A percentile compares a stretch with the other conserved stretches of the same genome.
Conservation (phyloP, 2,329 filamentous ascomycete species). For the Trematosphaeria pertusa region DNA sequence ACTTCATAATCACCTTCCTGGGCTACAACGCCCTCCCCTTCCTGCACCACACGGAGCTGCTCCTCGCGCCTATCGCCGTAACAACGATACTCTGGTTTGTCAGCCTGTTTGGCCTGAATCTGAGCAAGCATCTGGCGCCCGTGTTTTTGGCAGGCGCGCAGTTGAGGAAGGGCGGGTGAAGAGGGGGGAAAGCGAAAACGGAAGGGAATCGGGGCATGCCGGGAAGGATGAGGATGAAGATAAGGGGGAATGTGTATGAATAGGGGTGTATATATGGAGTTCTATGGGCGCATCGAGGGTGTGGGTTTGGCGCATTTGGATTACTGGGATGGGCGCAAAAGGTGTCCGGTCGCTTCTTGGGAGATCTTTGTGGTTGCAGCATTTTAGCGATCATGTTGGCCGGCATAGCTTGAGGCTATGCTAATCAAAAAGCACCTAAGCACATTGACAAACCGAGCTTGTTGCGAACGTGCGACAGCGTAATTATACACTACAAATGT, state of each 20-base stretch:
- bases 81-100: conserved; percentile 66
- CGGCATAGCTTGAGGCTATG: too few relatives aligned
- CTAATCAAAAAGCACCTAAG: too few relatives aligned
- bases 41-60: conserved; percentile 70
- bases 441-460: too few relatives aligned
- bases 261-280: neutral
- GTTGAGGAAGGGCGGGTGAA: conserved; percentile 50
- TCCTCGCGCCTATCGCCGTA: conserved; percentile 67
- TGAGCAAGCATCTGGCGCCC: conserved; percentile 59
- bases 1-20: conserved; percentile 72
- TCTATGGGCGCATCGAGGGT: neutral
- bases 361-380: too few relatives aligned
- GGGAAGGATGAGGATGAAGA: too few relatives aligned
- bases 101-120: conserved; percentile 59
- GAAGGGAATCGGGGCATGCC: neutral
- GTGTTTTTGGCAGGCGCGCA: conserved; percentile 58
- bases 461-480: too few relatives aligned
- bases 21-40: conserved; percentile 74
- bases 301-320: too few relatives aligned
- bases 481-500: neutral
- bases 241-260: neutral
- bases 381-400: too few relatives aligned
- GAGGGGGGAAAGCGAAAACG: neutral
- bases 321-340: too few relatives aligned
- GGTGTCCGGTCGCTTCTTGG: too few relatives aligned